Evolutionary conservation across 495 filamentous ascomycete genomes (phyloP), one percentile per base, ranked within the genome.

Genomic region (Darksidea phi): DNA sequence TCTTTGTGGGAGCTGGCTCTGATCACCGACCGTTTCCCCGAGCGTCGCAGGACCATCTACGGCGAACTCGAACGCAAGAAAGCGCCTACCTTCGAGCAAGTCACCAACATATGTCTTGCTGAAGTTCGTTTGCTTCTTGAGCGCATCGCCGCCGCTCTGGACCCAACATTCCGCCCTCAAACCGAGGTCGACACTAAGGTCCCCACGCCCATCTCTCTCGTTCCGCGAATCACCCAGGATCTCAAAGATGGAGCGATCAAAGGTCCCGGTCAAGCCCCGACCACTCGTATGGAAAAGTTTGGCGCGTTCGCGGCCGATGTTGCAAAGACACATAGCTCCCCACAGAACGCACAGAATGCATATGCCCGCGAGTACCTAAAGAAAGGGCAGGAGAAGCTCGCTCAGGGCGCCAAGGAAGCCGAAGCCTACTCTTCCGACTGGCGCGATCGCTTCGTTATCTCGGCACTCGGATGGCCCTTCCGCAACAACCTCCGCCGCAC

Each of bases 1-100:
- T 93, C 94, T 23, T 90, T 96, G 76, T 95, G 91, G 88, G 94
- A 98, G 71, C 78, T 97, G 18, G 80, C 82, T 26, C 80, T 87
- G 57, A 95, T 97, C 62, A 85, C 89, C 48, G 79, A 87, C 51
- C 82, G 84, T 32, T 90, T 84, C 59, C 76, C 84, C 10, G 81
- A 82, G 8, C 84, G 95, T 26, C 84, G 94, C 21, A 89, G 87
- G 69, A 80, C 82, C 18, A 90, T 98, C 53, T 97, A 90, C 74
- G 84, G 86, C 55, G 95, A 97, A 64, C 87, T 97, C 51, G 89
- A 96, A 58, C 89, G 94, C 59, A 82, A 83, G 28, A 86, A 84
- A 34, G 87, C 86, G 1, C 81, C 87, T 6, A 86, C 85, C 47
- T 96, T 91, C 91, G 83, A 84, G 13, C 90, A 96, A 64, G 82